These are phyloP conservation scores for Reutealis trisperma DNA, from an alignment of 345 rosid genomes.

Conservation along the genomic window DNA sequence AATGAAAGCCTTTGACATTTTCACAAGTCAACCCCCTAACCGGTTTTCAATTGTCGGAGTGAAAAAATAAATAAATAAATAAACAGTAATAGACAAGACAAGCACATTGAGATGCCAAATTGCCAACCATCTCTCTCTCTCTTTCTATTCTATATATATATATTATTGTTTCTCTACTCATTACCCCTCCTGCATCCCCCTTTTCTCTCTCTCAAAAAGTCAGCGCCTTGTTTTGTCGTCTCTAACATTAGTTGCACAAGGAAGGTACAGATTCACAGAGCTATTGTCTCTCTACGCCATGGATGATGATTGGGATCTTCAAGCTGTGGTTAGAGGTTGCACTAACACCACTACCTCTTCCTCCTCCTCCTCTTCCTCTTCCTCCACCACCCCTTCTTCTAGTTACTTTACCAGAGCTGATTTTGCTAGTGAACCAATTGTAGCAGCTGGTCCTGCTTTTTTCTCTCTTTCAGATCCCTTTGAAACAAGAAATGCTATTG, in stretches of 20 bases:
- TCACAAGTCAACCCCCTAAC: constrained; percentile 50
- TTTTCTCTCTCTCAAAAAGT: constrained; percentile 49
- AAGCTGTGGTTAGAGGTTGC: constrained; percentile 90
- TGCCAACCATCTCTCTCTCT: constrained; percentile 28
- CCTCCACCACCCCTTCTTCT: constrained; percentile 30
- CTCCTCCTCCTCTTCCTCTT: constrained; percentile 26
- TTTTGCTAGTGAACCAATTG: constrained; percentile 9
- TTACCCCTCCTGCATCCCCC: constrained; percentile 25
- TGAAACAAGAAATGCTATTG: constrained; percentile 38
- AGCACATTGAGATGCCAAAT: constrained; percentile 59
- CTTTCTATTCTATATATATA: constrained; percentile 22
- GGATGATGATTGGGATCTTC: constrained; percentile 97
- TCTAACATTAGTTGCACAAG: constrained; percentile 25
- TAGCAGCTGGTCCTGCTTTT: constrained; percentile 17
- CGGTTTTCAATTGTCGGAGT: constrained; percentile 35
- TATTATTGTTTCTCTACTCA: constrained; percentile 31
- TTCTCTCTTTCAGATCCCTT: constrained; percentile 34
- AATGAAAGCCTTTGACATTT: constrained; percentile 49
- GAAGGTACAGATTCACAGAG: constrained; percentile 35
- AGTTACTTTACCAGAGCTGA: constrained; percentile 25
- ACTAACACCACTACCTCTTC: constrained; percentile 37
- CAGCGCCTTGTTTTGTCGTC: constrained; percentile 63
- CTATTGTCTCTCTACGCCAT: constrained; percentile 38
- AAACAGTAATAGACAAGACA: constrained; percentile 42
- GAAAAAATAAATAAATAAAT: background rate